Percentiles rank a stretch among this genome's conserved stretches.
phyloP scores from a whole-genome alignment of 306 rosid species.

The Vigna unguiculata region DNA sequence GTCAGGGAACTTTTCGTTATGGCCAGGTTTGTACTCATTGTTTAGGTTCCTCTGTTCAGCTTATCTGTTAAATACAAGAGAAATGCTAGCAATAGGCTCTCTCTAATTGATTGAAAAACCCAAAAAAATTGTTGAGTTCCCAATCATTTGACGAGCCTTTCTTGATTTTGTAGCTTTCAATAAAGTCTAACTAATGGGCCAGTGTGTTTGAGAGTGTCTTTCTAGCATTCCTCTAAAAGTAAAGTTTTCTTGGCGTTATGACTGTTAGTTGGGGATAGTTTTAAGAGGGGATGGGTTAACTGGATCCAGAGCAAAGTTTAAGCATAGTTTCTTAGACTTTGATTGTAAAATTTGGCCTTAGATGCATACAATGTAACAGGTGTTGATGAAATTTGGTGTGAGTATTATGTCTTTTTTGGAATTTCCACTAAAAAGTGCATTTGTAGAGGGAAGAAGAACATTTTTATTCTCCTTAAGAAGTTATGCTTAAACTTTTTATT shows the following conservation, averaged over 20 bases:
- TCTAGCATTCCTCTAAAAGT: too few species aligned
- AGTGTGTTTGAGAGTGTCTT: background rate
- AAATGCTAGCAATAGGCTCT: background rate
- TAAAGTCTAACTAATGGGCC: too few species aligned
- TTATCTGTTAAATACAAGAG: background rate
- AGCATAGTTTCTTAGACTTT: background rate
- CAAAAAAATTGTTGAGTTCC: too few species aligned
- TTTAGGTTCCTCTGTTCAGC: slow-evolving; percentile 14
- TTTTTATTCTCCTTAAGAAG: background rate
- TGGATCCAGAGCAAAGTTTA: background rate
- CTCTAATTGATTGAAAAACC: too few species aligned
- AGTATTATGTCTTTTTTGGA: background rate
- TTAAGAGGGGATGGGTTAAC: background rate
- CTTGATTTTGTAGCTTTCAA: background rate
- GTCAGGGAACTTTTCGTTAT: slow-evolving; percentile 97
- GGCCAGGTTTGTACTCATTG: slow-evolving; percentile 84
- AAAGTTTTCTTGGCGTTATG: background rate
- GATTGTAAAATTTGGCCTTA: slow-evolving; percentile 18
- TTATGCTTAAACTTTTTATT: background rate
- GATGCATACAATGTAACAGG: slow-evolving; percentile 5
- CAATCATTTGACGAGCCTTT: background rate
- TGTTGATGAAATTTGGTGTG: slow-evolving; percentile 7
- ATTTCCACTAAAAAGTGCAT: background rate
- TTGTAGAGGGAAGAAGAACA: slow-evolving; percentile 3
- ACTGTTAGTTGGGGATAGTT: slow-evolving; percentile 16